These are phyloP conservation scores for Leishmania amazonensis DNA, from an alignment of 208 protist genomes.

Conservation along the genomic window DNA sequence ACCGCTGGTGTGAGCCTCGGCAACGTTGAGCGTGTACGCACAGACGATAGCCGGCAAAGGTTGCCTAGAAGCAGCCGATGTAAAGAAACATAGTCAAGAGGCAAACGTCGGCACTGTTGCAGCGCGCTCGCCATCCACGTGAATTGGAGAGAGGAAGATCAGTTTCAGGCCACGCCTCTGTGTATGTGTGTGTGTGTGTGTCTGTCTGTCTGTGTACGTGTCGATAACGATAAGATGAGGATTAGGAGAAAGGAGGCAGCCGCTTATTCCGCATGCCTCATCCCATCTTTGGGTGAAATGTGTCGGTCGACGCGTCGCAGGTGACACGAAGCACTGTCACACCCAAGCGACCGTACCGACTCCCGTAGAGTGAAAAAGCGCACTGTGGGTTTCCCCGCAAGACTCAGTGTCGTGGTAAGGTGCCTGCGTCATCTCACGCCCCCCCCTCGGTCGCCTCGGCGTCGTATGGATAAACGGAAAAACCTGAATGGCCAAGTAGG, in stretches of 20 bases:
- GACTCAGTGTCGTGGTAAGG: neutral
- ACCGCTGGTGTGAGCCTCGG: neutral
- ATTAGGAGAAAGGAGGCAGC: neutral
- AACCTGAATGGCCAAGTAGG: slow-evolving; percentile 26
- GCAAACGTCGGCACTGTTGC: neutral
- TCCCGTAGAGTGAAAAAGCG: slow-evolving; percentile 22
- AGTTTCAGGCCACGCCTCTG: neutral
- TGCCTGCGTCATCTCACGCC: slow-evolving; percentile 7
- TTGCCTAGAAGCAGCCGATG: neutral
- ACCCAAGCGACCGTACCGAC: slow-evolving; percentile 18
- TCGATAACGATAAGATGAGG: neutral
- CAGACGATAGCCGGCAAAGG: neutral
- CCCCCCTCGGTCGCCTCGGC: slow-evolving; percentile 9
- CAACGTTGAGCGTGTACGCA: neutral
- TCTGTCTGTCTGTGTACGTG: neutral
- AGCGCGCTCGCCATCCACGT: neutral
- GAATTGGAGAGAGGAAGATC: neutral
- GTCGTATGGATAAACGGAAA: slow-evolving; percentile 17
- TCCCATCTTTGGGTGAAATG: slow-evolving; percentile 14
- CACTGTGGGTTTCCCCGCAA: slow-evolving; percentile 24
- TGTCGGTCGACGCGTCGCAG: slow-evolving; percentile 7
- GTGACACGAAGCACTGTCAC: slow-evolving; percentile 21
- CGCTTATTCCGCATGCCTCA: neutral
- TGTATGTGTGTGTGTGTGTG: neutral
- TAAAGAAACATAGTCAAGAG: neutral